Conservation (phyloP, 1,139 yeast genomes). For the Candida labiduridarum region DNA sequence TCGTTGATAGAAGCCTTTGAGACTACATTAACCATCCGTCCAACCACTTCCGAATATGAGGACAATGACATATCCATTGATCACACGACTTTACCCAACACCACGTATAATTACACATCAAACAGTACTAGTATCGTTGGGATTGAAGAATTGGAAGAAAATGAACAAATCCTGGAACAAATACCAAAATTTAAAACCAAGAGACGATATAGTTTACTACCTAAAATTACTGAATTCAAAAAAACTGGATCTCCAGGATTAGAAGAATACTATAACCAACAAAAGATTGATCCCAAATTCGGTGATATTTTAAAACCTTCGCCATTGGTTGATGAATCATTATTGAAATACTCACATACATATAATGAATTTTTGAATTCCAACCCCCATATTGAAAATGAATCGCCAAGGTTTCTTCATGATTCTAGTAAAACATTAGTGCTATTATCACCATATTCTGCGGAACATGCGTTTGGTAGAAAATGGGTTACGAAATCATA, state of each 20-base stretch:
- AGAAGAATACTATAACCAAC: constrained; percentile 18
- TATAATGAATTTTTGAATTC: constrained; percentile 52
- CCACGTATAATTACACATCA: constrained; percentile 25
- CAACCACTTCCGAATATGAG: constrained; percentile 43
- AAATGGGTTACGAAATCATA: constrained; percentile 76
- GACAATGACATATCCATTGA: constrained; percentile 46
- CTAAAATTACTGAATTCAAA: constrained; percentile 18
- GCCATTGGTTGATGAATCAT: constrained; percentile 34
- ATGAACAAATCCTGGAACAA: constrained; percentile 31
- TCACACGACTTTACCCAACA: constrained; percentile 40
- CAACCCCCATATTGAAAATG: constrained; percentile 57
- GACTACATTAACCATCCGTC: constrained; percentile 47
- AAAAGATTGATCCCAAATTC: constrained; percentile 23
- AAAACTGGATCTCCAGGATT: constrained; percentile 19
- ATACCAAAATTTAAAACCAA: constrained; percentile 42
- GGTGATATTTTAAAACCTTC: constrained; percentile 35
- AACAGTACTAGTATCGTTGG: constrained; percentile 31
- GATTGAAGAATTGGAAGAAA: constrained; percentile 39
- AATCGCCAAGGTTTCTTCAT: constrained; percentile 48
- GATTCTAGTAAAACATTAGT: constrained; percentile 54
- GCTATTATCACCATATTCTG: constrained; percentile 59
- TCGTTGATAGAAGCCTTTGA: constrained; percentile 52
- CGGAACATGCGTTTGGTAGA: constrained; percentile 73
- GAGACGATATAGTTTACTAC: constrained; percentile 32
- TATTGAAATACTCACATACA: constrained; percentile 42